These are phyloP conservation scores for Penicillium sp. DNA, from an alignment of 2,329 filamentous ascomycete genomes.

Conservation along the genomic window DNA sequence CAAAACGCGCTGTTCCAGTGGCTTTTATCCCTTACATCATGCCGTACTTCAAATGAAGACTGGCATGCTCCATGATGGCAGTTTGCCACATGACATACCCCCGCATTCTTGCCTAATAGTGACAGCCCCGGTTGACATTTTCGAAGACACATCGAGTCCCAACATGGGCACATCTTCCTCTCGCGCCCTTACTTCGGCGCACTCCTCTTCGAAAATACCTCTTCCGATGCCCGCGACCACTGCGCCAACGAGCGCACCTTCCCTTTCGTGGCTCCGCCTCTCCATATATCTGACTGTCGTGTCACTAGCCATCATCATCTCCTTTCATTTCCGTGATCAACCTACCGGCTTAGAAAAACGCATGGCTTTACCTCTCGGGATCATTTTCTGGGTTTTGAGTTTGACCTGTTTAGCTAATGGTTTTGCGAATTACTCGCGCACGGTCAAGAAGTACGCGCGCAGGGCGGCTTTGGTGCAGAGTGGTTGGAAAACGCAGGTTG, in stretches of 20 bases:
- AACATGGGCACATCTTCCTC: constrained; percentile 46
- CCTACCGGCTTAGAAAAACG: constrained; percentile 69
- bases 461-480: constrained; percentile 83
- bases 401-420: constrained; percentile 74
- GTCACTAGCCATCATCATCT: constrained; percentile 83
- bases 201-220: constrained; percentile 64
- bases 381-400: constrained; percentile 82
- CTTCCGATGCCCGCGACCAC: constrained; percentile 65
- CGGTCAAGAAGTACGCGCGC: constrained; percentile 75
- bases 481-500: constrained; percentile 86
- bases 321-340: constrained; percentile 79
- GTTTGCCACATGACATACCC: not conserved
- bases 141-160: constrained; percentile 29
- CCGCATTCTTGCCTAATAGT: not conserved
- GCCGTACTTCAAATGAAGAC: not conserved
- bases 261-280: constrained; percentile 82
- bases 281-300: constrained; percentile 90
- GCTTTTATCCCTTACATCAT: constrained; percentile 5
- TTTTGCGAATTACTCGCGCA: constrained; percentile 81
- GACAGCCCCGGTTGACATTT: not conserved
- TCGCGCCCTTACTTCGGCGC: constrained; percentile 56
- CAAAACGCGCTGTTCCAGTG: not conserved
- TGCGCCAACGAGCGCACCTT: constrained; percentile 71
- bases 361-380: constrained; percentile 78
- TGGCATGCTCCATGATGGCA: not conserved